These are phyloP conservation scores for Solanum arcanum DNA, from an alignment of 257 asterid genomes.

Conservation along the genomic window DNA sequence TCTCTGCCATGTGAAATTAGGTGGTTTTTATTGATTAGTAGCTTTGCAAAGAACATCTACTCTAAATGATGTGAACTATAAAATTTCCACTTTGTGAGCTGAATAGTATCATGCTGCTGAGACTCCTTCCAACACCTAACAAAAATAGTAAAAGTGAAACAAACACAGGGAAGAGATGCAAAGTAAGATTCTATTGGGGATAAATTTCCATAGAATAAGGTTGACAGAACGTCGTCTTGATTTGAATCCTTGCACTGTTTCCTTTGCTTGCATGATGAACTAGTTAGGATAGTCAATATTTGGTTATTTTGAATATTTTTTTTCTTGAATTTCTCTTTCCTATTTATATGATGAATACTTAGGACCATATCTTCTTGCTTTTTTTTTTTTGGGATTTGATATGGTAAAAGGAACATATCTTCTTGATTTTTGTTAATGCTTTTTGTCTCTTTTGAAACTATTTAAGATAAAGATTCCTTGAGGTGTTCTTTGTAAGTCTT, in stretches of 20 bases:
- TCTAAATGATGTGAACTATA: not conserved
- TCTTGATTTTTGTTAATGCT: not conserved
- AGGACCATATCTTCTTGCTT: not conserved
- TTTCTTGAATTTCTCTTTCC: not conserved
- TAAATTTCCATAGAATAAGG: not conserved
- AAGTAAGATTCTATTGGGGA: not conserved
- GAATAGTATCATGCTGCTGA: not conserved
- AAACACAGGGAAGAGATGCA: not conserved
- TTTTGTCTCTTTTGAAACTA: not conserved
- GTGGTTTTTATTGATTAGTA: not conserved
- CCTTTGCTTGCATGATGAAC: not conserved
- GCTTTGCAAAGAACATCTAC: not conserved
- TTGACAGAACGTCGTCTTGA: not conserved
- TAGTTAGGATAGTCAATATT: not conserved
- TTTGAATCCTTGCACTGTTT: not conserved
- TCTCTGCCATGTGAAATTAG: not conserved
- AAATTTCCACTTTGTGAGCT: not conserved
- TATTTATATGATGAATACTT: not conserved
- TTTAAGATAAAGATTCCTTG: not conserved
- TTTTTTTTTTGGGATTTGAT: not conserved
- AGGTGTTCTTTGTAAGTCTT: not conserved
- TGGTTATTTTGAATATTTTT: not conserved
- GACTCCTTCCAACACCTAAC: not conserved
- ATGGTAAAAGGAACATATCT: not conserved
- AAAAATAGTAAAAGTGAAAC: not conserved